Evolutionary conservation across 345 rosid species (phyloP).

Genomic region (Eucalyptus curtisii): DNA sequence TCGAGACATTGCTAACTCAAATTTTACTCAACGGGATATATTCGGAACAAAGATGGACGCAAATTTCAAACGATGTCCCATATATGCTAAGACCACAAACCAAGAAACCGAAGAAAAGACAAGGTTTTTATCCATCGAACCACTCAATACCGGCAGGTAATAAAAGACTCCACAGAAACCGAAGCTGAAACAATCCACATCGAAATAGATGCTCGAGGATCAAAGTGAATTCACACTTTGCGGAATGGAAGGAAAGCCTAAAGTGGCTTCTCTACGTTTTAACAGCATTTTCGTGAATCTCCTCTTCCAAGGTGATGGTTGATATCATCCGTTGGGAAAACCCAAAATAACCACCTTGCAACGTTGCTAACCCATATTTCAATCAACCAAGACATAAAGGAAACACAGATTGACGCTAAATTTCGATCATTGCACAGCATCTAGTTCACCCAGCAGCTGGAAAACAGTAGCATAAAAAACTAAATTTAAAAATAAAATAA

Average conservation of each 20-base stretch:
- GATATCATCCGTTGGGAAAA: not conserved
- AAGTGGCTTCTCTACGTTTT: not conserved
- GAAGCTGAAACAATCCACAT: not conserved
- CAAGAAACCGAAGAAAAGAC: not conserved
- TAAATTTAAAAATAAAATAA: not conserved
- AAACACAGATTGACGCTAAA: not conserved
- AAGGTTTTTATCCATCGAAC: not conserved
- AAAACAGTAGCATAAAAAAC: not conserved
- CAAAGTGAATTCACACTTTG: not conserved
- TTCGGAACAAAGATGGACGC: not conserved
- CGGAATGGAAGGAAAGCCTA: not conserved
- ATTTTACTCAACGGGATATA: not conserved
- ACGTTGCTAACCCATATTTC: not conserved
- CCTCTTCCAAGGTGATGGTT: not conserved
- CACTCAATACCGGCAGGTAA: not conserved
- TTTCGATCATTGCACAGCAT: not conserved
- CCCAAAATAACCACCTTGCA: not conserved
- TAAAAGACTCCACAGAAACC: not conserved
- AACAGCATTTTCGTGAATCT: not conserved
- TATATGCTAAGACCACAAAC: not conserved
- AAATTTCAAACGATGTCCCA: not conserved
- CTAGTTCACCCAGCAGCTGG: not conserved
- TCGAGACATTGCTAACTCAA: not conserved
- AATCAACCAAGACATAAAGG: not conserved
- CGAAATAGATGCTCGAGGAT: not conserved